A percentile compares a stretch with the other conserved stretches of the same genome.
Evolutionary conservation across 768 basidiomycete genomes (phyloP).

Genomic region (Termitomyces sp.): DNA sequence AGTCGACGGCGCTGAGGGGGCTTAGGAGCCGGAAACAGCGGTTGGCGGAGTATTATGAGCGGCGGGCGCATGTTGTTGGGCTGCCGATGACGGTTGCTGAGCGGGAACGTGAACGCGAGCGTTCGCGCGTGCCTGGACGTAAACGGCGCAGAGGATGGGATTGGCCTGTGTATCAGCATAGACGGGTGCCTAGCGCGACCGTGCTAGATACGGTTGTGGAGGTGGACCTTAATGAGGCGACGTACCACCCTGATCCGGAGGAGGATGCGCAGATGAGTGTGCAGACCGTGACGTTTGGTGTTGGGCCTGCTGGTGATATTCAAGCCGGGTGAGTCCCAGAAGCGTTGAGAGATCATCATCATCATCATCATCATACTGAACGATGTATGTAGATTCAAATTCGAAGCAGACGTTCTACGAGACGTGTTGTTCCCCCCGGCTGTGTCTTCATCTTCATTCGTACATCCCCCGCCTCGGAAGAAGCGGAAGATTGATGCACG

Average conservation of each 20-base stretch:
- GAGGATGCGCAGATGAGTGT: slow-evolving; percentile 40
- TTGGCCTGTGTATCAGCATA: slow-evolving; percentile 25
- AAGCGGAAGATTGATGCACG: slow-evolving; percentile 23
- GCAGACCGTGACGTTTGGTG: slow-evolving; percentile 48
- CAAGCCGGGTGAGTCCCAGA: slow-evolving; percentile 39
- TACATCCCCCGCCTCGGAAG: slow-evolving; percentile 29
- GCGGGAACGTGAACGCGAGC: slow-evolving; percentile 2
- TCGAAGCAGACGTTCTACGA: slow-evolving; percentile 40
- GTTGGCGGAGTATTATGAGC: slow-evolving; percentile 61
- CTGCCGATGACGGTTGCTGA: slow-evolving; percentile 16
- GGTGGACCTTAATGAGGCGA: slow-evolving; percentile 26
- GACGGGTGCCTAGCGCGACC: slow-evolving; percentile 34
- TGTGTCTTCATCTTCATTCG: slow-evolving; percentile 12
- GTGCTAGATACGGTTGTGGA: slow-evolving; percentile 37
- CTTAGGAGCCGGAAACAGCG: slow-evolving; percentile 64
- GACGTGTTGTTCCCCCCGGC: slow-evolving; percentile 41
- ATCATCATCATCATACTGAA: no score
- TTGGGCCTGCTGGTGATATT: slow-evolving; percentile 32
- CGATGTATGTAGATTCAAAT: slow-evolving; percentile 45
- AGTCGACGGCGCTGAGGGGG: slow-evolving; percentile 46
- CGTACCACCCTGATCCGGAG: slow-evolving; percentile 30
- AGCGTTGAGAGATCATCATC: no score
- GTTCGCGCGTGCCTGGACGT: slow-evolving; percentile 34
- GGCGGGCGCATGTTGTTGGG: slow-evolving; percentile 48
- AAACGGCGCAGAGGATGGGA: slow-evolving; percentile 41